Evolutionary conservation across 805 yeast species (phyloP).

Genomic region (Nadsonia fulvescens): DNA sequence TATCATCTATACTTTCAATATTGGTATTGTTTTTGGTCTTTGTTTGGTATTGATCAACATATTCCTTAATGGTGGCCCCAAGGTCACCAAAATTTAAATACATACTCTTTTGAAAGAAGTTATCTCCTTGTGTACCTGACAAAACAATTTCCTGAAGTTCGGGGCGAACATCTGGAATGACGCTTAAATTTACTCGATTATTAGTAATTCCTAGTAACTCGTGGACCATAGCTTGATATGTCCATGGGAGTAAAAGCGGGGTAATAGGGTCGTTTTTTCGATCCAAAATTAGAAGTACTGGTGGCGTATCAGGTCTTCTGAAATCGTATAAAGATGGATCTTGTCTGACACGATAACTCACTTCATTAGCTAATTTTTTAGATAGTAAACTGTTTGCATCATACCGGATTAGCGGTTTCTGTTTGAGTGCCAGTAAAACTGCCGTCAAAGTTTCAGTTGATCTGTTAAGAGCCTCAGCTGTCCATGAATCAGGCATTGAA

Average conservation of each 20-base stretch:
- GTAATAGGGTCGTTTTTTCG: conserved; percentile 84
- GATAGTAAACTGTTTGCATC: conserved; percentile 54
- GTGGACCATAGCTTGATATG: conserved; percentile 94
- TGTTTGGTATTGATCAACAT: conserved; percentile 63
- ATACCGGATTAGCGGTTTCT: conserved; percentile 62
- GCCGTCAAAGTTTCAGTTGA: conserved; percentile 32
- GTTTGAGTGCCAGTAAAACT: conserved; percentile 49
- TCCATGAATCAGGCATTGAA: conserved; percentile 25
- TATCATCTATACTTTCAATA: conserved; percentile 66
- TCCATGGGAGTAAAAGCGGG: conserved; percentile 89
- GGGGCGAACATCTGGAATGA: conserved; percentile 35
- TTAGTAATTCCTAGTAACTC: conserved; percentile 71
- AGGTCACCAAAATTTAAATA: conserved; percentile 86
- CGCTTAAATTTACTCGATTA: conserved; percentile 55
- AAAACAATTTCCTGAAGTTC: conserved; percentile 47
- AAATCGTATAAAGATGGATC: conserved; percentile 42
- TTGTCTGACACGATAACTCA: conserved; percentile 21
- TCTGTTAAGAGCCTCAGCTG: conserved; percentile 24
- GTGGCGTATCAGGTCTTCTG: conserved; percentile 44
- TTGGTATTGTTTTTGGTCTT: conserved; percentile 61
- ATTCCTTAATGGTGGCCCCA: conserved; percentile 67
- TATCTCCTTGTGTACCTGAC: conserved; percentile 45
- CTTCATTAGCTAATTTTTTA: conserved; percentile 48
- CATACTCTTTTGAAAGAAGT: conserved; percentile 65
- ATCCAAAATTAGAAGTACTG: conserved; percentile 60